A percentile compares a stretch with the other conserved stretches of the same genome.
phyloP scores from a whole-genome alignment of 441 rosid genomes.

The Gossypium gossypioides region DNA sequence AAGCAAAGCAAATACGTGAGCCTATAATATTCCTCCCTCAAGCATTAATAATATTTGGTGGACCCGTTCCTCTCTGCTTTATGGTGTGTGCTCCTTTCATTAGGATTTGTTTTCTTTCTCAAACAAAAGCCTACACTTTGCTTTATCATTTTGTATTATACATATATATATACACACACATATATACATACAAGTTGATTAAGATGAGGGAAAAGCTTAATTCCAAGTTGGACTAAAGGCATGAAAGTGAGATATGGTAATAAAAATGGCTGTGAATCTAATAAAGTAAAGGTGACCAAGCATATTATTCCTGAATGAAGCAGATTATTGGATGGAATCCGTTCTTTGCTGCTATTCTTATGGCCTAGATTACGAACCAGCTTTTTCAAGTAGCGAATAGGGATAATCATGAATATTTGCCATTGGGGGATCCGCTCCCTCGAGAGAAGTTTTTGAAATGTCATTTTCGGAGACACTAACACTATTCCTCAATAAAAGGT shows the following conservation, averaged over 20 bases:
- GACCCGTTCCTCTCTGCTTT: not conserved
- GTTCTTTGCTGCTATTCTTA: not conserved
- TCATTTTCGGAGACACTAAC: no score
- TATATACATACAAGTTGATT: not conserved
- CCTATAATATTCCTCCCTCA: not conserved
- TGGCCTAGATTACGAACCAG: not conserved
- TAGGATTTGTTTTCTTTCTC: not conserved
- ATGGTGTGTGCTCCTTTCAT: not conserved
- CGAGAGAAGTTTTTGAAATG: no score
- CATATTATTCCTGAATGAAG: not conserved
- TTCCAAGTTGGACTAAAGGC: constrained; percentile 14
- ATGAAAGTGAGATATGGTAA: constrained; percentile 8
- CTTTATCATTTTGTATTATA: not conserved
- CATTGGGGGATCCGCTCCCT: no score
- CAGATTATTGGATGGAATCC: not conserved
- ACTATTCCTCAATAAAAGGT: no score
- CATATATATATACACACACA: not conserved
- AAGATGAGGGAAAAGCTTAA: not conserved
- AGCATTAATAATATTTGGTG: not conserved
- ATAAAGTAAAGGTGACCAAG: not conserved
- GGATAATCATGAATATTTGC: no score
- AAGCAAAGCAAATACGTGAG: not conserved
- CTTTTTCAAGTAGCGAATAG: not conserved
- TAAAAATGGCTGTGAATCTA: not conserved
- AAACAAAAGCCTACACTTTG: not conserved